Conservation (phyloP, 1,284 basidiomycete species). For the Inonotus obliquus region DNA sequence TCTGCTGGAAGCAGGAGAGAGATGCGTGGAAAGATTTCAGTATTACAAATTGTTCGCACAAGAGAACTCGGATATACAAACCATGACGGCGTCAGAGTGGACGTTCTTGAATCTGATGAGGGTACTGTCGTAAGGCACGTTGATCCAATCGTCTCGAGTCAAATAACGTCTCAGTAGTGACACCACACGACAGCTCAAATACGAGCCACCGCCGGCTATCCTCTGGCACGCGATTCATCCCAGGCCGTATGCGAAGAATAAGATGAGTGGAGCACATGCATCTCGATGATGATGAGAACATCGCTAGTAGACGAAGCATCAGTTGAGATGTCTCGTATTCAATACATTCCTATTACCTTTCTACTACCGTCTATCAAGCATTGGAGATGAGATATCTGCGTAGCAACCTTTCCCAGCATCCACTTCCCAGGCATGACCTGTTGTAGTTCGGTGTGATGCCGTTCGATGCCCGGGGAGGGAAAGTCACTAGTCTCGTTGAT, state of each 20-base stretch:
- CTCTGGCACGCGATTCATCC: no score
- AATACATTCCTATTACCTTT: no score
- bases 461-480: neutral
- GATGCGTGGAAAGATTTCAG: neutral
- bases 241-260: neutral
- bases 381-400: neutral
- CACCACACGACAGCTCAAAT: neutral
- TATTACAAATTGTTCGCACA: neutral
- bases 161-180: neutral
- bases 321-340: neutral
- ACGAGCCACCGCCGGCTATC: no score
- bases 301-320: neutral
- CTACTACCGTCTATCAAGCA: no score
- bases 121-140: neutral
- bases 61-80: neutral
- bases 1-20: neutral
- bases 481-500: no score
- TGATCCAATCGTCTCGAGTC: neutral
- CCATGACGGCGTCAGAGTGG: neutral
- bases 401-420: slow-evolving; percentile 3
- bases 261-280: neutral
- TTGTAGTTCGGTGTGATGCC: neutral
- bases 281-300: neutral
- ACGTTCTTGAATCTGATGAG: neutral
- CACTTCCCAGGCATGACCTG: neutral